Conservation (phyloP, 345 rosid species). For the Eutrema heterophyllum region DNA sequence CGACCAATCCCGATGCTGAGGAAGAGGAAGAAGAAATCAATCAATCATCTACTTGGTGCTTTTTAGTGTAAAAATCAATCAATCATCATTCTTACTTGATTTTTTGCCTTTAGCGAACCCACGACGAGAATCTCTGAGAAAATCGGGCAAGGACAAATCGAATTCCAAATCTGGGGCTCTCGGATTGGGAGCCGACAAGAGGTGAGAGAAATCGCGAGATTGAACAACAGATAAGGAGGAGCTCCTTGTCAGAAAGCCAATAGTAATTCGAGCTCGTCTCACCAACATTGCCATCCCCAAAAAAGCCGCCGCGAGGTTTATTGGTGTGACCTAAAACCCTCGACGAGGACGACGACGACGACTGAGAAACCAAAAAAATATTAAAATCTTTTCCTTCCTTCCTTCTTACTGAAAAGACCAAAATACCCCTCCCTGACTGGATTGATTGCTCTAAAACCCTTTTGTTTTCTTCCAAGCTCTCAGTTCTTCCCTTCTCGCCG, state of each 20-base stretch:
- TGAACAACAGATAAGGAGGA: slow-evolving; percentile 13
- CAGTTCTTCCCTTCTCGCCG: slow-evolving; percentile 2
- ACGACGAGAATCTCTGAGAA: slow-evolving; percentile 43
- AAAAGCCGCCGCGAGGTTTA: not conserved
- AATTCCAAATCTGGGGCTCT: not conserved
- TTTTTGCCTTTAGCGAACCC: slow-evolving; percentile 76
- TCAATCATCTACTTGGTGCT: too few species aligned
- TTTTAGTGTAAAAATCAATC: too few species aligned
- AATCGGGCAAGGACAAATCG: slow-evolving; percentile 23
- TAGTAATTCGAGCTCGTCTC: slow-evolving; percentile 45
- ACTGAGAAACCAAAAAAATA: too few species aligned
- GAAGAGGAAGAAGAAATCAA: not conserved
- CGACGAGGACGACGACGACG: too few species aligned
- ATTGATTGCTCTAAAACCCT: not conserved
- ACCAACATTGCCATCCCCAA: slow-evolving; percentile 51
- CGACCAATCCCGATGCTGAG: slow-evolving; percentile 47
- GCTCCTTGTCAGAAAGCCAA: slow-evolving; percentile 34
- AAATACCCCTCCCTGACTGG: too few species aligned
- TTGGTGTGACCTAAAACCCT: not conserved
- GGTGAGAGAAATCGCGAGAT: slow-evolving; percentile 32
- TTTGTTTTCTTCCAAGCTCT: not conserved
- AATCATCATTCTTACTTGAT: slow-evolving; percentile 42
- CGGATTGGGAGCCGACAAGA: slow-evolving; percentile 23
- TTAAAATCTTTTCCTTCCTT: too few species aligned
- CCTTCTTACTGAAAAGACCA: too few species aligned